Base-by-base conservation (phyloP, 1,284 basidiomycete genomes). In the Crucibulum cyathiforme region DNA sequence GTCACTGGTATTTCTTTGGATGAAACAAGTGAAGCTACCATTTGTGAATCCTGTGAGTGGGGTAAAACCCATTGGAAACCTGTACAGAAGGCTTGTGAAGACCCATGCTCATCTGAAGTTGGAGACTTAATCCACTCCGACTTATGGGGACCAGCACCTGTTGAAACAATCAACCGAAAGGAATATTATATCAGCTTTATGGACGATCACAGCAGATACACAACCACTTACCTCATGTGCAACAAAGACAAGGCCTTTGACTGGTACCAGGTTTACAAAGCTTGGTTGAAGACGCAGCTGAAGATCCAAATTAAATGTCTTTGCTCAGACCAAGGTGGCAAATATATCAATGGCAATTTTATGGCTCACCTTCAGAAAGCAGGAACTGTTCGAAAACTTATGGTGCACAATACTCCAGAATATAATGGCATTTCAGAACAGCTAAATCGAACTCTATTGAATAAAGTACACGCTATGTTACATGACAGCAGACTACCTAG, bases 91-190 rank as follows among this genome's bases (percentile, higher is more conserved):
- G 62, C 52, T 10, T 53, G 61, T 2, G 50, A 63, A 39, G 57
- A 54, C 3, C 61, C 62, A 9, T 57, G 56, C 9, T 61, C 65
- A 3, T 59, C 53, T n/a, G 48, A 61, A 19, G 45, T 76, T 60
- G 75, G 76, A 9, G 74, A 75, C 36, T 56, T 74, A 12, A 58
- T 75, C 13, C 68, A 75, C 54, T 68, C 66, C 10, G 77, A 82
- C 56, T 53, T 80, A 8, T 81, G 78, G 79, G 80, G 79, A 35
- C 74, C 72, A 6, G 67, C 78, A 2, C 59, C 55, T 2, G 62
- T 69, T 1, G 46, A 62, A 49, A 71, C 74, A 2, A 54, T 73
- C 15, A 58, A 67, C 1, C 59, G 61, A n/a, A 43, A 58, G 19
- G 37, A 60, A 8, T 75, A 71, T 51, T 70, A 61, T 31, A 48